These are phyloP conservation scores for Daldinia vernicosa DNA, from an alignment of 495 filamentous ascomycete genomes.

Conservation along the genomic window DNA sequence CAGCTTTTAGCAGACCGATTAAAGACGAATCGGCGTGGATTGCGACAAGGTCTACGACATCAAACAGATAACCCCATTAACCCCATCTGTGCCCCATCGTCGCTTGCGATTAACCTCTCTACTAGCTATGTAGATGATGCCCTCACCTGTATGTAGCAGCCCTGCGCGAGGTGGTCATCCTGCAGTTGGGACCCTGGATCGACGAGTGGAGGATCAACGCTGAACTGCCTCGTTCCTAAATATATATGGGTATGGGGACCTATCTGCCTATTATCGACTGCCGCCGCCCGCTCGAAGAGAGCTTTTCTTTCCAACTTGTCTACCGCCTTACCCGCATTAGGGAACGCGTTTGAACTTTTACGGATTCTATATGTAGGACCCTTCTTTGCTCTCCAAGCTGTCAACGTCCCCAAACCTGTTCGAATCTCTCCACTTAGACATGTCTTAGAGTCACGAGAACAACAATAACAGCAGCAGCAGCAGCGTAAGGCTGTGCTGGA, in stretches of 20 bases:
- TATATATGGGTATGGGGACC: slow-evolving; percentile 4
- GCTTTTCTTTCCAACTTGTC: not conserved
- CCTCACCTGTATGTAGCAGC: slow-evolving; percentile 12
- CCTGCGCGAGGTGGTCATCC: not conserved
- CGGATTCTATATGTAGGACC: not conserved
- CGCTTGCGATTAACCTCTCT: slow-evolving; percentile 1
- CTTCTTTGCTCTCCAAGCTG: not conserved
- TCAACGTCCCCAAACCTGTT: not conserved
- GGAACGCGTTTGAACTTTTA: not conserved
- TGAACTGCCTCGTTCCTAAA: slow-evolving; percentile 17
- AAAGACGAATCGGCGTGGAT: slow-evolving; percentile 8
- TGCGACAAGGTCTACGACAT: slow-evolving; percentile 10
- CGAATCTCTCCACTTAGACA: not conserved
- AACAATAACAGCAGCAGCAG: too few species aligned
- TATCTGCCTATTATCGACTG: slow-evolving; percentile 3
- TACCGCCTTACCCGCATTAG: slow-evolving; percentile 13
- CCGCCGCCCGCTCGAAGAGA: not conserved
- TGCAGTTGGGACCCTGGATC: slow-evolving; percentile 24
- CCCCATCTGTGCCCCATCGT: slow-evolving; percentile 5
- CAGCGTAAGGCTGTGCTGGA: not conserved
- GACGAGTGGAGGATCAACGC: slow-evolving; percentile 28
- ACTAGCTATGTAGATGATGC: not conserved
- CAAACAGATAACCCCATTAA: slow-evolving; percentile 1
- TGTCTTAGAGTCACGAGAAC: not conserved
- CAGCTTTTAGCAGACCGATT: not conserved